Conservation (phyloP, 345 rosid genomes). For the Euphorbia pulcherrima region DNA sequence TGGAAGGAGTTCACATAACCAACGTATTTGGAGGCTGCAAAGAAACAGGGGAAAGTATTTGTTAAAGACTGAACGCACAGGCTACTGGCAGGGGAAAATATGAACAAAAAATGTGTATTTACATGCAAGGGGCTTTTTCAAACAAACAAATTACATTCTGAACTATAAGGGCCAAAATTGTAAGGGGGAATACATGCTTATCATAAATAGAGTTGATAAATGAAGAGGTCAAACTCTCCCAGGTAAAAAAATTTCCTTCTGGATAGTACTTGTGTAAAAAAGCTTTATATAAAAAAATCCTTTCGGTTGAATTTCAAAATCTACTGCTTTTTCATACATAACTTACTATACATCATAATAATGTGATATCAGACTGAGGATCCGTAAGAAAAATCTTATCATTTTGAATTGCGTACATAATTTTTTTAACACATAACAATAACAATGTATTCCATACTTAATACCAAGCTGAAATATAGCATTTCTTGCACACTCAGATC, state of each 20-base stretch:
- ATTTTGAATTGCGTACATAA: not conserved
- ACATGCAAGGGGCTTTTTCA: not conserved
- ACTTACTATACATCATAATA: too few relatives aligned
- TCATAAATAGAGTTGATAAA: not conserved
- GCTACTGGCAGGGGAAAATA: not conserved
- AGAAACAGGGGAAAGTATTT: constrained; percentile 12
- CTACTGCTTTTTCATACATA: not conserved
- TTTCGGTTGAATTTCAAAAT: too few relatives aligned
- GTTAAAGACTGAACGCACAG: not conserved
- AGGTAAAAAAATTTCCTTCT: not conserved
- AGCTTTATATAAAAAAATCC: too few relatives aligned
- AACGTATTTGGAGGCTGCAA: constrained; percentile 87
- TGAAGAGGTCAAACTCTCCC: not conserved
- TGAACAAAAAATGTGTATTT: not conserved
- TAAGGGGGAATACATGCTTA: not conserved
- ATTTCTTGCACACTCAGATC: not conserved
- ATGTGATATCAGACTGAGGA: too few relatives aligned
- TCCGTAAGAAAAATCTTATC: not conserved
- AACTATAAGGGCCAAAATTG: too few relatives aligned
- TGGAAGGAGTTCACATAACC: constrained; percentile 72
- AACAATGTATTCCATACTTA: too few relatives aligned
- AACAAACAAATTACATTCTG: not conserved
- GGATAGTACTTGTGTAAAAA: not conserved
- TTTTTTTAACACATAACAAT: too few relatives aligned
- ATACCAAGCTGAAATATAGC: not conserved